These are phyloP conservation scores for Beauveria varroae DNA, from an alignment of 2,329 filamentous ascomycete genomes.

Conservation along the genomic window DNA sequence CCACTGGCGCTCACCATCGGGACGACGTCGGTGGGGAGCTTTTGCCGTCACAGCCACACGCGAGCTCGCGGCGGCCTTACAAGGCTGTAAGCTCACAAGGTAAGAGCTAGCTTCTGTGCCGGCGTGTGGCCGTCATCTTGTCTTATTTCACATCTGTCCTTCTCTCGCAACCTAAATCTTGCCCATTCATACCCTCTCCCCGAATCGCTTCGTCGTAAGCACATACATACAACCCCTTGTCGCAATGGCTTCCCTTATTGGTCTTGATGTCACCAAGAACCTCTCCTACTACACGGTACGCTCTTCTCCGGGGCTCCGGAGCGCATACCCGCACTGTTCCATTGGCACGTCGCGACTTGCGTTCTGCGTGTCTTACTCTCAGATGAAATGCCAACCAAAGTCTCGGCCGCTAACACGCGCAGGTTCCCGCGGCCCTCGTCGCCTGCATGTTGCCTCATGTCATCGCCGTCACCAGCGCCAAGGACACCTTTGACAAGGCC, in stretches of 20 bases:
- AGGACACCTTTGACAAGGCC: conserved; percentile 29
- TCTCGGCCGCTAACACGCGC: not conserved
- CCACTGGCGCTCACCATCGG: not conserved
- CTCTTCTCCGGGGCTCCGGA: not conserved
- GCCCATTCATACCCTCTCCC: not conserved
- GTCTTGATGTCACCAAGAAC: conserved; percentile 29
- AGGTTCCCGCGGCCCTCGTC: conserved; percentile 35
- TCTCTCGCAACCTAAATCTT: not conserved
- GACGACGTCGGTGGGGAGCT: not conserved
- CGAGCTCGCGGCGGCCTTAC: too few species aligned
- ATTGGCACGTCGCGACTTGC: not conserved
- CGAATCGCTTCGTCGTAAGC: not conserved
- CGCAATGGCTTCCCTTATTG: conserved; percentile 23
- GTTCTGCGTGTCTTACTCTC: not conserved
- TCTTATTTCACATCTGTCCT: not conserved
- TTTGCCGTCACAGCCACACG: too few species aligned
- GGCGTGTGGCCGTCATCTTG: too few species aligned
- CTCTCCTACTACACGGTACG: conserved; percentile 15
- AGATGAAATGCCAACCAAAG: not conserved
- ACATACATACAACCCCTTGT: not conserved
- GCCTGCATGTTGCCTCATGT: conserved; percentile 28
- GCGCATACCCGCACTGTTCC: not conserved
- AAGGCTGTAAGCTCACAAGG: too few species aligned
- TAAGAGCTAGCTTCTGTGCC: too few species aligned
- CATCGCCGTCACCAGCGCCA: conserved; percentile 24